Conservation (phyloP, 139 green algal genomes). For the Zygnema circumcarinatum region DNA sequence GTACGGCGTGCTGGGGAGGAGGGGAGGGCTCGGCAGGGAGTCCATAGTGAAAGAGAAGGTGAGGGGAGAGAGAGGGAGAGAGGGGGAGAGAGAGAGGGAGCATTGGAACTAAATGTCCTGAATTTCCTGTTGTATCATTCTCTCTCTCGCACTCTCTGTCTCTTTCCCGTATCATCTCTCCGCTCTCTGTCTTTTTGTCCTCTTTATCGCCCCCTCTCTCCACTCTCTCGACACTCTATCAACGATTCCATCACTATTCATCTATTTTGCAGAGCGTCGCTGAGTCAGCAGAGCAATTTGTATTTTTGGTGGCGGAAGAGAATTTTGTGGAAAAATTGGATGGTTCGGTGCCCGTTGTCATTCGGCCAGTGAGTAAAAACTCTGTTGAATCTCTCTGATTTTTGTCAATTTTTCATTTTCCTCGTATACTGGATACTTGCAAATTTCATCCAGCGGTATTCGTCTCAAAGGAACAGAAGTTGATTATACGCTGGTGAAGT, state of each 20-base stretch:
- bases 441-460: too few relatives aligned
- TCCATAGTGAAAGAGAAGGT: slow-evolving; percentile 35
- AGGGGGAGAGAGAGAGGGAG: neutral
- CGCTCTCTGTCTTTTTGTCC: neutral
- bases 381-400: too few relatives aligned
- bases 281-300: neutral
- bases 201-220: neutral
- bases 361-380: slow-evolving; percentile 34
- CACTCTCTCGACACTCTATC: neutral
- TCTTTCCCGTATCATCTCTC: neutral
- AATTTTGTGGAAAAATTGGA: slow-evolving; percentile 55
- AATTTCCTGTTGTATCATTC: too few relatives aligned
- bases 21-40: slow-evolving; percentile 9
- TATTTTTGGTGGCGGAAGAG: slow-evolving; percentile 34
- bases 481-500: too few relatives aligned
- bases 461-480: too few relatives aligned
- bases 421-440: too few relatives aligned
- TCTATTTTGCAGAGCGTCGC: slow-evolving; percentile 32
- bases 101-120: neutral
- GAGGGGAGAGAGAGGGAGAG: neutral
- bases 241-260: neutral
- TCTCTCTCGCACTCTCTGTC: neutral
- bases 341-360: slow-evolving; percentile 49
- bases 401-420: too few relatives aligned
- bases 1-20: slow-evolving; percentile 21